phyloP scores from a whole-genome alignment of 23 red algal genomes.

The Gracilaria gracilis region DNA sequence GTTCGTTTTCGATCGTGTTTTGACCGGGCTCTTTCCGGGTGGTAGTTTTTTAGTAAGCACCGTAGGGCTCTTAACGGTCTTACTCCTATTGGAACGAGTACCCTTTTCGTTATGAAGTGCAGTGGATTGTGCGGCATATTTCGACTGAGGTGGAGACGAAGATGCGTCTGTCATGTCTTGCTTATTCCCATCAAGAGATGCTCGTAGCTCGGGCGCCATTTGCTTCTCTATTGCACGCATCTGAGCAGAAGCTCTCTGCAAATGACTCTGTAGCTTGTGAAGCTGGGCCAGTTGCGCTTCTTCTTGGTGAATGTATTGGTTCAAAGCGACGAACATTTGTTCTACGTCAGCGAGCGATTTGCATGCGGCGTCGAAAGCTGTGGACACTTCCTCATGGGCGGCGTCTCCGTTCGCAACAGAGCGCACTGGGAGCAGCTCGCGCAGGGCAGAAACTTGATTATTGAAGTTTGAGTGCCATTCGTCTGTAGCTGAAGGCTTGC shows the following conservation, averaged over 20 bases:
- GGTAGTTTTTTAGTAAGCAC: neutral
- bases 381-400: constrained; percentile 8
- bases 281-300: constrained; percentile 18
- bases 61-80: neutral
- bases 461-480: constrained; percentile 60
- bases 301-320: constrained; percentile 44
- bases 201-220: constrained; percentile 34
- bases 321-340: constrained; percentile 8
- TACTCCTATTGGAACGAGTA: neutral
- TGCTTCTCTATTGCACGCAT: constrained; percentile 17
- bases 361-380: constrained; percentile 14
- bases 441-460: constrained; percentile 36
- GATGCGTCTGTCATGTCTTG: neutral
- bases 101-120: neutral
- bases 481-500: neutral
- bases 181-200: neutral
- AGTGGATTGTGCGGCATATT: neutral
- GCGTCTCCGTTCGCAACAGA: neutral
- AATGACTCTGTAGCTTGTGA: neutral
- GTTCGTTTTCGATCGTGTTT: neutral
- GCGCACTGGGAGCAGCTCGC: constrained; percentile 26
- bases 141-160: neutral
- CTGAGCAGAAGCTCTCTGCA: constrained; percentile 12
- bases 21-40: neutral
- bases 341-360: constrained; percentile 39